Evolutionary conservation across 371 early-diverging fungal species (phyloP).

Genomic region (Gilbertella persicaria): DNA sequence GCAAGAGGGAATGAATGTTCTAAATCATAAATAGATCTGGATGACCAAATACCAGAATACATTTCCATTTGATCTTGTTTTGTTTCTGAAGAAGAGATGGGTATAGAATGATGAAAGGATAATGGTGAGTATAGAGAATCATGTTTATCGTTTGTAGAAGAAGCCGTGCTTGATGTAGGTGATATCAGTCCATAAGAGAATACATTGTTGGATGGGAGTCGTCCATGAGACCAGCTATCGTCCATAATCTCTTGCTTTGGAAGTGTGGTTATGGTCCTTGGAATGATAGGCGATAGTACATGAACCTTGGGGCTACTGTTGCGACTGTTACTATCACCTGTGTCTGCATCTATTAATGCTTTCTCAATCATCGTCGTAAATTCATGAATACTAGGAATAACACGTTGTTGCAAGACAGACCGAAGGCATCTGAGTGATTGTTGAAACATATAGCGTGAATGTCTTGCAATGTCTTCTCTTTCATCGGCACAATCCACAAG

Average conservation of each 20-base stretch:
- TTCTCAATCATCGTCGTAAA: slow-evolving; percentile 24
- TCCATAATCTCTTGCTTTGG: not conserved
- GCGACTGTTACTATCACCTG: slow-evolving; percentile 7
- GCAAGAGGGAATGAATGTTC: not conserved
- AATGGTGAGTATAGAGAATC: slow-evolving; percentile 14
- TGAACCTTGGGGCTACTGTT: slow-evolving; percentile 17
- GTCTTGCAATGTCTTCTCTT: slow-evolving; percentile 20
- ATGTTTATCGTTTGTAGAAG: slow-evolving; percentile 12
- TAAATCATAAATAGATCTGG: not conserved
- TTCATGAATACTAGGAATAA: slow-evolving; percentile 23
- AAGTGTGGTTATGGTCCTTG: slow-evolving; percentile 6
- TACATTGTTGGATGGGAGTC: not conserved
- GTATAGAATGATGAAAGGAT: slow-evolving; percentile 12
- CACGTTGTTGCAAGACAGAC: slow-evolving; percentile 14
- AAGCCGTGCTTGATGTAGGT: slow-evolving; percentile 14
- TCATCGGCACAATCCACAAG: slow-evolving; percentile 23
- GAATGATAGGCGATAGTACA: slow-evolving; percentile 19
- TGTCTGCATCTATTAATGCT: slow-evolving; percentile 17
- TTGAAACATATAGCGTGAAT: slow-evolving; percentile 43
- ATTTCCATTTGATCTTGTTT: slow-evolving; percentile 14
- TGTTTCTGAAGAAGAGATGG: not conserved
- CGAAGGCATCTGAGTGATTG: slow-evolving; percentile 26
- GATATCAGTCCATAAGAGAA: slow-evolving; percentile 9
- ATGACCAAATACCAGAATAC: slow-evolving; percentile 7
- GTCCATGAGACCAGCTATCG: slow-evolving; percentile 3